Base-by-base conservation (phyloP, 2,329 filamentous ascomycete genomes). In the Plectosphaerella cucumerina region DNA sequence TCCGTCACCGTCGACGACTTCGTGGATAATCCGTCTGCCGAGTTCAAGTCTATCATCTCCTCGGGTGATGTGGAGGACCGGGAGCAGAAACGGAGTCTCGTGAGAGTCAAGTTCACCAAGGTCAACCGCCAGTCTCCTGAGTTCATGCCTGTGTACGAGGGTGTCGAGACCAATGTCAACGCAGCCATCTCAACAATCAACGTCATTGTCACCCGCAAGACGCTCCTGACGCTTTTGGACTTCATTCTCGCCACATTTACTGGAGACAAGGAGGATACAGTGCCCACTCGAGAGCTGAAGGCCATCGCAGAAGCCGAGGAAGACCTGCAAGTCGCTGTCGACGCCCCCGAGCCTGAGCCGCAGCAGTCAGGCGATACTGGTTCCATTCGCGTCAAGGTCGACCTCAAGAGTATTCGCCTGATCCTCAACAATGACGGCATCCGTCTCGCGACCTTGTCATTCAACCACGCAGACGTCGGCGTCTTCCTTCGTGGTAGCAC, bases 391-490 rank as follows among this genome's bases (percentile, higher is more conserved):
- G 93, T 99, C 67, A 96, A 96, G 68, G 86, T 95, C 41, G 87
- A 97, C 55, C 73, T 99, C 55, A 95, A 96, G 72, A 92, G 89
- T 72, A 96, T 99, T 56, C 84, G 90, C 3, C 78, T 99, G 23
- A 93, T 99, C 56, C 76, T 99, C 50, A 99, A 99, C 66, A 97
- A 99, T 57, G 95, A 99, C 65, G 94, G 94, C 1, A 95, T 97
- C 52, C 85, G 94, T 22, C 78, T 99, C 23, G 94, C 94, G 23
- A 99, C 94, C 0, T 71, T 99, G 17, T 94, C 91, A 49, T 84
- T 99, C 62, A 95, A 90, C 58, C 93, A 94, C 53, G 94, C 92
- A 2, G 89, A 97, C 64, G 87, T 97, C 33, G 89, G 89, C 1
- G 86, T 99, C 6, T 96, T 96, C 71, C 74, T 99, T 5, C 83